phyloP scores from a whole-genome alignment of 202 grass and related monocot genomes.

The Setaria italica region DNA sequence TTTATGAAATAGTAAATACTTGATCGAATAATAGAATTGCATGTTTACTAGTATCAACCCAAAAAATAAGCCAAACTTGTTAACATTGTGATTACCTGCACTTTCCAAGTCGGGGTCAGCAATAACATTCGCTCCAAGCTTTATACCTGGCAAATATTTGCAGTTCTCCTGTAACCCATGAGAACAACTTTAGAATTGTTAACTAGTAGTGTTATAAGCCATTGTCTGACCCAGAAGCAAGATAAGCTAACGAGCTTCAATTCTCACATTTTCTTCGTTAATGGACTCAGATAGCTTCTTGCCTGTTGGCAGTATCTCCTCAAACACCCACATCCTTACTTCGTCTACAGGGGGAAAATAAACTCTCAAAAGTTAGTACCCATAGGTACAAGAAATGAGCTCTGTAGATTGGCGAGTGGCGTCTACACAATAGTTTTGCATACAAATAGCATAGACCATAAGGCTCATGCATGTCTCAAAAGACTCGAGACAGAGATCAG shows the following conservation, averaged over 20 bases:
- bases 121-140: conserved; percentile 86
- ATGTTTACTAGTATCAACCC: not conserved
- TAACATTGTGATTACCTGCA: conserved; percentile 63
- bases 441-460: not conserved
- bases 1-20: conserved; percentile 3
- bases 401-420: not conserved
- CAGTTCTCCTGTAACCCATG: conserved; percentile 77
- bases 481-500: not conserved
- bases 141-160: conserved; percentile 93
- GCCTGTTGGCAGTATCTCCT: conserved; percentile 77
- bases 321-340: conserved; percentile 96
- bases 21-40: not conserved
- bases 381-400: conserved; percentile 11
- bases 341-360: conserved; percentile 61
- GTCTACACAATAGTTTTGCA: not conserved
- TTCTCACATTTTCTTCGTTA: conserved; percentile 78
- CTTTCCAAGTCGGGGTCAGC: conserved; percentile 93
- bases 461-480: not conserved
- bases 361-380: not conserved
- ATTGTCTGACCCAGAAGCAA: not conserved
- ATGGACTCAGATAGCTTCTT: conserved; percentile 87
- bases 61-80: conserved; percentile 28
- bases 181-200: conserved; percentile 16
- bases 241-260: not conserved
- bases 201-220: not conserved